Evolutionary conservation across 2,329 filamentous ascomycete species (phyloP).

Genomic region (Chaetomium sp.): DNA sequence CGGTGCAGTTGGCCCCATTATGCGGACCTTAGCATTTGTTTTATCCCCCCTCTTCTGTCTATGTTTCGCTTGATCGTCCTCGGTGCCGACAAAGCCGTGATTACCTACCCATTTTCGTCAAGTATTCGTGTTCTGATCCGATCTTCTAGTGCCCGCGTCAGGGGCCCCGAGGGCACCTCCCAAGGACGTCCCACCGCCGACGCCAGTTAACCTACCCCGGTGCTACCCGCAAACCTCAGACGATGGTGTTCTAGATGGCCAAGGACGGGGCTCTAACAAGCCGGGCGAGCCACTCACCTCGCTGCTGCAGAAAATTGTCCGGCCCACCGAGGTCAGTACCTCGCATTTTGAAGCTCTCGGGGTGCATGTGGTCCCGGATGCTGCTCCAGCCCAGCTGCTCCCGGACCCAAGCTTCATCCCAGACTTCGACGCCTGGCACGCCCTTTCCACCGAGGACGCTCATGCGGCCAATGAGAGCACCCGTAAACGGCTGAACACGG

Average conservation of each 20-base stretch:
- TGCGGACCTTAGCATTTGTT: constrained; percentile 21
- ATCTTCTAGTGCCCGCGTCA: constrained; percentile 29
- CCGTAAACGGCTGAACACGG: constrained; percentile 53
- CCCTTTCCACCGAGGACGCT: constrained; percentile 52
- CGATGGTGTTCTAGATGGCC: constrained; percentile 22
- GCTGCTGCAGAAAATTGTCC: constrained; percentile 57
- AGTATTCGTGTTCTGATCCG: constrained; percentile 25
- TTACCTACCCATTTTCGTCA: constrained; percentile 13
- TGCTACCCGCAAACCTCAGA: constrained; percentile 41
- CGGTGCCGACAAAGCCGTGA: constrained; percentile 21
- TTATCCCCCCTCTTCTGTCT: constrained; percentile 11
- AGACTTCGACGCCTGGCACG: constrained; percentile 56
- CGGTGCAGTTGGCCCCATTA: constrained; percentile 9
- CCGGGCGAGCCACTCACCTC: constrained; percentile 47
- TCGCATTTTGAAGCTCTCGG: constrained; percentile 60
- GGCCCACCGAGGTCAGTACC: constrained; percentile 52
- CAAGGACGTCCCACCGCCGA: constrained; percentile 59
- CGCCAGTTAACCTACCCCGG: constrained; percentile 55
- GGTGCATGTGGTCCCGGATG: constrained; percentile 56
- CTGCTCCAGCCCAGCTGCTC: constrained; percentile 51
- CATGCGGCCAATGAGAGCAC: constrained; percentile 52
- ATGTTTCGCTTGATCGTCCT: constrained; percentile 31
- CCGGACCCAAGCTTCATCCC: constrained; percentile 58
- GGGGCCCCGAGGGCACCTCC: constrained; percentile 40
- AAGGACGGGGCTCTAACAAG: constrained; percentile 18